Evolutionary conservation across 306 rosid genomes (phyloP).

Genomic region (Sophora flavescens): DNA sequence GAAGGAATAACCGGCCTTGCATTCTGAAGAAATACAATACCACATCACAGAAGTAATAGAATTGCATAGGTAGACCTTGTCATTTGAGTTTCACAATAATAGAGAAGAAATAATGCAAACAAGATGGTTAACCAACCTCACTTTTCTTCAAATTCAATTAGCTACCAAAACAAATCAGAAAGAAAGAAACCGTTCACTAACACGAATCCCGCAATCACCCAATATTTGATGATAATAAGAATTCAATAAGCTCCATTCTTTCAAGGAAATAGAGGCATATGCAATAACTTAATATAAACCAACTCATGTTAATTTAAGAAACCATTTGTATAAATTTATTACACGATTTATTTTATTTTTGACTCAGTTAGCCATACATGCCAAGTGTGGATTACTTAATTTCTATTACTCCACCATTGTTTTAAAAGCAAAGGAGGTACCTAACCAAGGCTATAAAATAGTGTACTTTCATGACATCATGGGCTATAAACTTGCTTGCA

Average conservation of each 20-base stretch:
- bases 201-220: background rate
- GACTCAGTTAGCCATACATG: background rate
- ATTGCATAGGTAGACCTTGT: slow-evolving; percentile 20
- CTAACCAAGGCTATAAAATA: slow-evolving; percentile 27
- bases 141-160: background rate
- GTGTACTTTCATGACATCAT: slow-evolving; percentile 5
- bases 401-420: background rate
- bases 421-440: slow-evolving; percentile 26
- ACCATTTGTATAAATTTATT: slow-evolving; percentile 4
- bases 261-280: slow-evolving; percentile 30
- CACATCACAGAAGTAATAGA: slow-evolving; percentile 43
- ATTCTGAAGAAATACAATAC: slow-evolving; percentile 59
- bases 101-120: background rate
- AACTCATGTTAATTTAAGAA: slow-evolving; percentile 8
- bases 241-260: slow-evolving; percentile 14
- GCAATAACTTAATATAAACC: slow-evolving; percentile 21
- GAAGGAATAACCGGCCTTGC: slow-evolving; percentile 77
- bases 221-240: slow-evolving; percentile 6
- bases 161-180: background rate
- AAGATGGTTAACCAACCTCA: background rate
- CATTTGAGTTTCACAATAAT: background rate
- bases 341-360: background rate
- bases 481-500: background rate
- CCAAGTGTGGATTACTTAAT: slow-evolving; percentile 3
- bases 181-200: background rate